Evolutionary conservation across 2,329 filamentous ascomycete species (phyloP), one percentile per base, ranked within the genome.

Genomic region (Colletotrichum cereale): DNA sequence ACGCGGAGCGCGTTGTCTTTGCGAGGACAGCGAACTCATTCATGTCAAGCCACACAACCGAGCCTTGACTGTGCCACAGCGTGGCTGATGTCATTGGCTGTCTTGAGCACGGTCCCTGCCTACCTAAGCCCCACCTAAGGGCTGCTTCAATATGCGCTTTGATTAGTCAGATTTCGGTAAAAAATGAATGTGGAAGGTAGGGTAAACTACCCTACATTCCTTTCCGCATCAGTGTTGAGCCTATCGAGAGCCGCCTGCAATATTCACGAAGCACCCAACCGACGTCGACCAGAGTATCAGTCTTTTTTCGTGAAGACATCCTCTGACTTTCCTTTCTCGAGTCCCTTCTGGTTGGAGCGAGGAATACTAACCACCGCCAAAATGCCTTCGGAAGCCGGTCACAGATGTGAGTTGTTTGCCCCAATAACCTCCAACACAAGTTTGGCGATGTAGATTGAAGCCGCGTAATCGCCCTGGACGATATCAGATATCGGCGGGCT

Each of bases 371-470:
- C 84, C 76, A 79, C 83, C 86, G 86, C 86, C 91, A 95, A 90
- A 85, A 96, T 96, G 93, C 90, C 92, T 92, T 92, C 93, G 83
- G 92, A 94, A 90, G 88, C 92, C 84, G 93, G 93, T 87, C 92
- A 95, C 91, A 91, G 93, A 92, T 88, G 93, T 96, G 87, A 93
- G 93, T 93, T 77, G 75, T 73, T 74, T 74, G 55, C 68, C 60
- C 34, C 64, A 62, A 62, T 63, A 42, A 14, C 52, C 24, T 26
- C 36, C 18, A 36, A 62, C 29, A 24, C n/a, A 18, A 34, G 16
- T 67, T 58, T 57, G 47, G 62, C 62, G 29, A 26, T 69, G 36
- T 52, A 29, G 63, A 67, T 40, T 34, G n/a, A 7, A 47, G 31
- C 42, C 36, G 50, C 57, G 64, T 34, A 24, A 24, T 56, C 34